A percentile compares a stretch with the other conserved stretches of the same genome.
Conservation (phyloP, 805 yeast species). For the Diddensiella transvaalensis region DNA sequence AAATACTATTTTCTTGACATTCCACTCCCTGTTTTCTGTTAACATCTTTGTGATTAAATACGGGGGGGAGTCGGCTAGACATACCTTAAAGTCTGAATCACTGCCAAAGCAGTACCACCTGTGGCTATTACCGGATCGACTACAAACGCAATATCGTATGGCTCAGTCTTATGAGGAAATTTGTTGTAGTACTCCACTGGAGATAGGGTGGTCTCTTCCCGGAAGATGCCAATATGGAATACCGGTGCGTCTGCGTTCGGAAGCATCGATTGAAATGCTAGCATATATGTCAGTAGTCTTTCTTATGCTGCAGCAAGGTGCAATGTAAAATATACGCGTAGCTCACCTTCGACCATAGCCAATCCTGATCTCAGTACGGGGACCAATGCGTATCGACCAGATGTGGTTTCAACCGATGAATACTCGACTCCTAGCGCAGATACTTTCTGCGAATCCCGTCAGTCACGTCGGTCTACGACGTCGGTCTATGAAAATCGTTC, state of each 20-base stretch:
- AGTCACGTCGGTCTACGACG: too few relatives aligned
- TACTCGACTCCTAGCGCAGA: slow-evolving; percentile 17
- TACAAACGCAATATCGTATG: slow-evolving; percentile 28
- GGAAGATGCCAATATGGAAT: slow-evolving; percentile 34
- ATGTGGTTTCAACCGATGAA: slow-evolving; percentile 14
- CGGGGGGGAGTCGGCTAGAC: too few relatives aligned
- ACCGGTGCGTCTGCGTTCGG: slow-evolving; percentile 30
- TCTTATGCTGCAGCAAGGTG: not conserved
- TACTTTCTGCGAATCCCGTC: not conserved
- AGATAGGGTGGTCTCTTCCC: slow-evolving; percentile 30
- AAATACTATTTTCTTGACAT: slow-evolving; percentile 29
- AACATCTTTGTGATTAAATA: not conserved
- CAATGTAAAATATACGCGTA: not conserved
- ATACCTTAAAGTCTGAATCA: slow-evolving; percentile 28
- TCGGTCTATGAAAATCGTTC: not conserved
- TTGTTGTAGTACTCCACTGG: slow-evolving; percentile 36
- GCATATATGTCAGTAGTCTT: not conserved
- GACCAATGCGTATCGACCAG: slow-evolving; percentile 25
- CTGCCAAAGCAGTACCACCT: slow-evolving; percentile 36
- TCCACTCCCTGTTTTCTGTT: slow-evolving; percentile 28
- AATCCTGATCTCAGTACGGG: slow-evolving; percentile 35
- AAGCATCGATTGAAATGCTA: slow-evolving; percentile 26
- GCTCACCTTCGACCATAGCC: slow-evolving; percentile 27
- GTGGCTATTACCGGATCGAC: slow-evolving; percentile 36
- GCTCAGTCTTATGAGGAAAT: slow-evolving; percentile 25